A percentile compares a stretch with the other conserved stretches of the same genome.
Evolutionary conservation across 306 rosid species (phyloP).

Genomic region (Benincasa hispida): DNA sequence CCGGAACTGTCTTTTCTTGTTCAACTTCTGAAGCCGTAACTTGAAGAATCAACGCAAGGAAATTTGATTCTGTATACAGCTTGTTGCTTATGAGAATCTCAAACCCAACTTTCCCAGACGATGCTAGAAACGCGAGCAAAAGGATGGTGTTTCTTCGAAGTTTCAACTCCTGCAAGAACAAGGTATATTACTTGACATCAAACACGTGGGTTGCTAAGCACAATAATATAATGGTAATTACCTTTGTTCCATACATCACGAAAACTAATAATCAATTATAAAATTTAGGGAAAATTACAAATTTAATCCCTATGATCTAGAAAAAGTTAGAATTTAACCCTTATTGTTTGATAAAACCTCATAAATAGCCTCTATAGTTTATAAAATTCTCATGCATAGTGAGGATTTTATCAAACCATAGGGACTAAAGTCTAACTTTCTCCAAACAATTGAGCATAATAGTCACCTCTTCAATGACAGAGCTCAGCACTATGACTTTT

Average conservation of each 20-base stretch:
- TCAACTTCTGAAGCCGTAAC: slow-evolving; percentile 45
- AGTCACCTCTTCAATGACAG: too few species aligned
- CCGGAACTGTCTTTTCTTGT: slow-evolving; percentile 27
- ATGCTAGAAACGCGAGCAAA: slow-evolving; percentile 75
- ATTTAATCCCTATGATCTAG: too few species aligned
- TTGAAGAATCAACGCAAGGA: slow-evolving; percentile 63
- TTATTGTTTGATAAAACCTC: too few species aligned
- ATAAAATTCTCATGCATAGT: too few species aligned
- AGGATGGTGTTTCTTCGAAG: slow-evolving; percentile 47
- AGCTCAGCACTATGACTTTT: too few species aligned
- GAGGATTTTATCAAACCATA: too few species aligned
- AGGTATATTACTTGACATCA: background rate
- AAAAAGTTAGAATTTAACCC: too few species aligned
- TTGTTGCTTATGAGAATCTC: slow-evolving; percentile 46
- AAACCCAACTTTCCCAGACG: slow-evolving; percentile 73
- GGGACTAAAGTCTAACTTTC: too few species aligned
- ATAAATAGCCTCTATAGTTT: too few species aligned
- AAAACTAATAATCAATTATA: background rate
- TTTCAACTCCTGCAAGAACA: slow-evolving; percentile 57
- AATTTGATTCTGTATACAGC: slow-evolving; percentile 36
- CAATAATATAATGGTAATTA: background rate
- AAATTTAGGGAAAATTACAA: background rate
- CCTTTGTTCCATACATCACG: background rate
- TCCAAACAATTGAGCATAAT: too few species aligned
- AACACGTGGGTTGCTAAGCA: background rate